These are phyloP conservation scores for Lachnellula suecica DNA, from an alignment of 2,329 filamentous ascomycete genomes.

Conservation along the genomic window DNA sequence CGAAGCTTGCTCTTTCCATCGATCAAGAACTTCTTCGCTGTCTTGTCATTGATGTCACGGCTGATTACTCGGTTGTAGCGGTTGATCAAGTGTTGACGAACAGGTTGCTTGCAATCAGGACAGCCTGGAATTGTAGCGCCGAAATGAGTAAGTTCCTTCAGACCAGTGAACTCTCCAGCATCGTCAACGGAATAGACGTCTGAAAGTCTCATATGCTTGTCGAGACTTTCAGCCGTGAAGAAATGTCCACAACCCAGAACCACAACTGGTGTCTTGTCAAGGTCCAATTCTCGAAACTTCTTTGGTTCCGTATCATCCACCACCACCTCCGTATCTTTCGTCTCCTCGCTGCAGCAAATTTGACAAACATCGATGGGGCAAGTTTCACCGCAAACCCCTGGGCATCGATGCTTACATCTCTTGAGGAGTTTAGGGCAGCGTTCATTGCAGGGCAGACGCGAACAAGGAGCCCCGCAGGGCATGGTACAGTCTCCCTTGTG, in stretches of 20 bases:
- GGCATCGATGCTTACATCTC: conserved; percentile 21
- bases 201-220: conserved; percentile 54
- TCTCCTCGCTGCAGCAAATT: conserved; percentile 42
- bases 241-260: conserved; percentile 63
- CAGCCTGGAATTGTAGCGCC: neutral
- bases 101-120: neutral
- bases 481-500: conserved; percentile 16
- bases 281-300: conserved; percentile 55
- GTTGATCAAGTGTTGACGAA: neutral
- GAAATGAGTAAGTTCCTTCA: neutral
- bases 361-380: conserved; percentile 15
- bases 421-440: conserved; percentile 15
- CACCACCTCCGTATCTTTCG: conserved; percentile 38
- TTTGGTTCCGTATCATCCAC: conserved; percentile 57
- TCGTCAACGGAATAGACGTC: conserved; percentile 23
- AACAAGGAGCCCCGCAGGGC: conserved; percentile 21
- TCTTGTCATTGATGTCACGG: neutral
- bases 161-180: neutral
- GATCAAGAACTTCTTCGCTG: neutral
- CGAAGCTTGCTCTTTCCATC: neutral
- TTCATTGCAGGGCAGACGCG: conserved; percentile 14
- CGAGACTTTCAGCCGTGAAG: conserved; percentile 56
- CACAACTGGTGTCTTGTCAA: conserved; percentile 60
- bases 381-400: conserved; percentile 17
- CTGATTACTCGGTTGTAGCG: neutral